phyloP scores from a whole-genome alignment of 129 eudicot species.

The Chrysanthemum makinoi region DNA sequence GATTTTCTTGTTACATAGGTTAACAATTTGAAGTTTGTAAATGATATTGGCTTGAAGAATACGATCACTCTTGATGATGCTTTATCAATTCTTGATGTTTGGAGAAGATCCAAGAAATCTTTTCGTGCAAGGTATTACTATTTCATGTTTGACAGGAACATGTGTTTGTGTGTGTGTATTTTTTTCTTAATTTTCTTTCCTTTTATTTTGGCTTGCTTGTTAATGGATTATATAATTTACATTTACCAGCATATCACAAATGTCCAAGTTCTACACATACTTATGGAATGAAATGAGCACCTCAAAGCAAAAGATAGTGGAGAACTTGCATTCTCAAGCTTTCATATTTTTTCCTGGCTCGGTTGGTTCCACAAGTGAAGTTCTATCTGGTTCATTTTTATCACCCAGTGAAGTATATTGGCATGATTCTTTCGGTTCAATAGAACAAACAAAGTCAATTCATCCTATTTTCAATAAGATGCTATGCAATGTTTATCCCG shows the following conservation, averaged over 20 bases:
- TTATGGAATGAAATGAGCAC: constrained; percentile 56
- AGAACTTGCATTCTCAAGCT: constrained; percentile 48
- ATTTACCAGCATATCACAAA: constrained; percentile 58
- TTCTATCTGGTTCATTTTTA: constrained; percentile 51
- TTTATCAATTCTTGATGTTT: constrained; percentile 42
- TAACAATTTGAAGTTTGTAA: constrained; percentile 48
- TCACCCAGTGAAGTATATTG: constrained; percentile 65
- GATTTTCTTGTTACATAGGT: constrained; percentile 42
- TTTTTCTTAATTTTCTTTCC: background rate
- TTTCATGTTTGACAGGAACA: background rate
- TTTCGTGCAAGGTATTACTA: constrained; percentile 58
- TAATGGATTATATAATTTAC: constrained; percentile 1
- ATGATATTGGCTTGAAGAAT: constrained; percentile 60
- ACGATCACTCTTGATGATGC: constrained; percentile 55
- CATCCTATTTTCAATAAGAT: constrained; percentile 17
- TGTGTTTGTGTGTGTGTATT: no score
- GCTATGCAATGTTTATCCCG: constrained; percentile 52
- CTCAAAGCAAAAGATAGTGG: constrained; percentile 43
- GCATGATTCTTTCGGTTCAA: constrained; percentile 56
- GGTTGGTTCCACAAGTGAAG: constrained; percentile 28
- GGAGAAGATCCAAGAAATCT: constrained; percentile 49
- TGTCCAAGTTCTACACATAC: constrained; percentile 60
- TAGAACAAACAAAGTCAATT: constrained; percentile 32
- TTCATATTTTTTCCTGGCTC: constrained; percentile 59
- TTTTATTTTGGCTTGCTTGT: background rate